Percentiles rank a stretch among this genome's conserved stretches.
Evolutionary conservation across 2,329 filamentous ascomycete species (phyloP).

Genomic region (Talaromyces sp.): DNA sequence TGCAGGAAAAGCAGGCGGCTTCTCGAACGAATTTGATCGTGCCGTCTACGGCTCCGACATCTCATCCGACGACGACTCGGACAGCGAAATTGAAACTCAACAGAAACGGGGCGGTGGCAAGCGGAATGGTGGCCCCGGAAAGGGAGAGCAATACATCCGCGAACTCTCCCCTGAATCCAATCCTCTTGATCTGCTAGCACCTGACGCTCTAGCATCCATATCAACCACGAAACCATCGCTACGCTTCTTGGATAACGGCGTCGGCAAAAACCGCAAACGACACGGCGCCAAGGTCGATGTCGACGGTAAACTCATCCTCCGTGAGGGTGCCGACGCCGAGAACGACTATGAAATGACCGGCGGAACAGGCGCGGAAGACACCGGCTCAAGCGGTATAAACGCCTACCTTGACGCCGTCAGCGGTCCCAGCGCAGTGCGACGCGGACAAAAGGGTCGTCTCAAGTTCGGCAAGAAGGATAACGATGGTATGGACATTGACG

Average conservation of each 20-base stretch:
- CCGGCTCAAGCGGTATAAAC: constrained; percentile 46
- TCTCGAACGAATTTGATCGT: constrained; percentile 91
- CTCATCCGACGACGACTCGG: constrained; percentile 34
- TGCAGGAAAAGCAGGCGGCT: constrained; percentile 50
- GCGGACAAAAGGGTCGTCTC: constrained; percentile 57
- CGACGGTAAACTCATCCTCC: constrained; percentile 45
- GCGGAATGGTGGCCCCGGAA: not conserved
- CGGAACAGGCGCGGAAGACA: constrained; percentile 22
- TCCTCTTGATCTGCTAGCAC: constrained; percentile 87
- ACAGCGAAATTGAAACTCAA: constrained; percentile 36
- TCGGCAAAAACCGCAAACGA: constrained; percentile 36
- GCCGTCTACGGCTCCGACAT: constrained; percentile 81
- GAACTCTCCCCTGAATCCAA: constrained; percentile 79
- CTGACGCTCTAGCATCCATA: constrained; percentile 84
- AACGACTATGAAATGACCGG: constrained; percentile 45
- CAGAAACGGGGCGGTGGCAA: constrained; percentile 54
- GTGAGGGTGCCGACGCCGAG: constrained; percentile 33
- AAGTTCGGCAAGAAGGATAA: constrained; percentile 51
- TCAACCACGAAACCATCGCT: constrained; percentile 75
- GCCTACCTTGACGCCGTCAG: constrained; percentile 60
- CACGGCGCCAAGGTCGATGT: constrained; percentile 42
- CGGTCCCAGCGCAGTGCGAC: constrained; percentile 55
- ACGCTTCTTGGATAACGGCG: constrained; percentile 41
- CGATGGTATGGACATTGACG: constrained; percentile 45
- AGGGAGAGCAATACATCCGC: constrained; percentile 69